phyloP scores from a whole-genome alignment of 2,329 filamentous ascomycete genomes.

The Sporothrix protearum region DNA sequence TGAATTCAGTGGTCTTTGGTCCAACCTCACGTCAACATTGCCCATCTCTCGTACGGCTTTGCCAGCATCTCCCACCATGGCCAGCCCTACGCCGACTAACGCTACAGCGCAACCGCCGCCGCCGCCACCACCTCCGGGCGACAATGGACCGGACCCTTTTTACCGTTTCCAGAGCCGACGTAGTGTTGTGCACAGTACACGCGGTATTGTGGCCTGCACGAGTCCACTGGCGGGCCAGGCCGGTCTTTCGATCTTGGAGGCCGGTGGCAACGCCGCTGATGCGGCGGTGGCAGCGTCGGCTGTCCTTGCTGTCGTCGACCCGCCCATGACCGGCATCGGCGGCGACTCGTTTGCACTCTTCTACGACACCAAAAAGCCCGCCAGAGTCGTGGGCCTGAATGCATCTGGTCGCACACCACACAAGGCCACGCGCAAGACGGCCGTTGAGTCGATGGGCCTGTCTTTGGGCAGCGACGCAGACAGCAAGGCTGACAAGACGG shows the following conservation, averaged over 20 bases:
- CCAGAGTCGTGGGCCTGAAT: constrained; percentile 78
- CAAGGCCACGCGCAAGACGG: constrained; percentile 64
- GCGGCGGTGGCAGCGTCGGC: constrained; percentile 87
- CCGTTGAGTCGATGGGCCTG: constrained; percentile 67
- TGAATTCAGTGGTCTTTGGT: neutral
- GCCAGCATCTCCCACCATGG: neutral
- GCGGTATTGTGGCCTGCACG: constrained; percentile 83
- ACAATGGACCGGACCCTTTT: constrained; percentile 24
- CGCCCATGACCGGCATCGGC: constrained; percentile 84
- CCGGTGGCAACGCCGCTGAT: constrained; percentile 90
- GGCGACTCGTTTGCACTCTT: constrained; percentile 93
- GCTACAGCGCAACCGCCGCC: neutral
- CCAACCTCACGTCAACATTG: neutral
- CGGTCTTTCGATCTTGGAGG: constrained; percentile 72
- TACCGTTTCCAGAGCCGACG: constrained; percentile 60
- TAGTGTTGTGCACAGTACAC: constrained; percentile 86
- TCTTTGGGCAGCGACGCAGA: constrained; percentile 30
- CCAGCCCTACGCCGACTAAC: neutral
- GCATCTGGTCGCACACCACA: constrained; percentile 79
- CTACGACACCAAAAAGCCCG: constrained; percentile 61
- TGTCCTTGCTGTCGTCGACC: constrained; percentile 87
- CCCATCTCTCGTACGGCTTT: neutral
- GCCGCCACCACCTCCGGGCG: neutral
- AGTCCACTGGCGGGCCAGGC: constrained; percentile 85
- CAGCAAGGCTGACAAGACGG: constrained; percentile 31